Base-by-base conservation (phyloP, 2,329 filamentous ascomycete genomes). In the Aspergillus uvarum region DNA sequence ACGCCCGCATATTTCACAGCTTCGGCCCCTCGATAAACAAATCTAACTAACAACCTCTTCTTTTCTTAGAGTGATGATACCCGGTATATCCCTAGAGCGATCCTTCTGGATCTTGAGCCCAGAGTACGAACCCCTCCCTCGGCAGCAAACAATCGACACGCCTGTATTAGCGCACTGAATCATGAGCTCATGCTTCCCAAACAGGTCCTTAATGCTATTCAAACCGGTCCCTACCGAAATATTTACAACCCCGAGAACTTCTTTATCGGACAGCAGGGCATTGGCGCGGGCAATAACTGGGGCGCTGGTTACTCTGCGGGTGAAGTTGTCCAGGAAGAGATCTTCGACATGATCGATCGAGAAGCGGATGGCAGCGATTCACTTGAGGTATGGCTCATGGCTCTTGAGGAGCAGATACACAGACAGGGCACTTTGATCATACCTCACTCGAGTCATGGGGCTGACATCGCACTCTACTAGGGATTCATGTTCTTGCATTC, bases 181-280 rank as follows among this genome's bases (percentile, higher is more conserved):
- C 48, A 55, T 63, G 54, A 60, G 51, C 54, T 57, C 21, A 59
- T 12, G 38, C 47, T 57, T 44, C 48, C 24, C 32, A 12, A 59
- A 48, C 64, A 85, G 88, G 89, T 98, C 64, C 90, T 99, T 72
- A 90, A 98, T 74, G 82, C 87, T 63, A 99, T 99, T 68, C 94
- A 98, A 79, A 89, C 89, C 10, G 92, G 95, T 1, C 89, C 93
- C 0, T 99, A 99, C 82, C 92, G 89, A 77, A 98, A 99, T 76
- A 99, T 99, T 61, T 99, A 99, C 85, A 99, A 99, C 75, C 95
- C 95, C 0, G 95, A 99, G 78, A 99, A 99, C 82, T 97, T 98
- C 80, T 99, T 96, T 75, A 87, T 98, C 56, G 92, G 94, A 70
- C 96, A 96, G 76, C 90, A 94, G 79, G 95, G 95, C 59, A 87